Evolutionary conservation across 2,329 filamentous ascomycete species (phyloP).

Genomic region (Penicillium sp.): DNA sequence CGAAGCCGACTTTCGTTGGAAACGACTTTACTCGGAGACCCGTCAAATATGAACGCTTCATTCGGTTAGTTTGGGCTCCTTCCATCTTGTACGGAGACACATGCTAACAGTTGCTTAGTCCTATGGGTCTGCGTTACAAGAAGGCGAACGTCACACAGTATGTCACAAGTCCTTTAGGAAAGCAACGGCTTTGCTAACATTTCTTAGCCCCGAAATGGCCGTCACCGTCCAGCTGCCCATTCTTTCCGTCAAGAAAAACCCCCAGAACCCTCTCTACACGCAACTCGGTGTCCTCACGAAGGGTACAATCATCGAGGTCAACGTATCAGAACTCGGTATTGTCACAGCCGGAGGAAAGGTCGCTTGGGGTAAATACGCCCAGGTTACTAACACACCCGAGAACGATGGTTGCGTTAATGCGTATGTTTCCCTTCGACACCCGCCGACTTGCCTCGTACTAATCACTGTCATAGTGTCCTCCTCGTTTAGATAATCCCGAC

Average conservation of each 20-base stretch:
- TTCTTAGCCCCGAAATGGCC: constrained; percentile 67
- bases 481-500: constrained; percentile 22
- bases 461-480: constrained; percentile 18
- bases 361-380: constrained; percentile 86
- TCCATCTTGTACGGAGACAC: neutral
- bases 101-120: constrained; percentile 34
- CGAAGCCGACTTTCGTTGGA: constrained; percentile 87
- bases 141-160: constrained; percentile 70
- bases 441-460: neutral
- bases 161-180: constrained; percentile 24
- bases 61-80: constrained; percentile 47
- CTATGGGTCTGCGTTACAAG: constrained; percentile 80
- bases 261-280: constrained; percentile 87
- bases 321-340: constrained; percentile 87
- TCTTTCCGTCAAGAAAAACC: constrained; percentile 80
- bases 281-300: constrained; percentile 89
- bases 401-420: constrained; percentile 68
- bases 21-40: constrained; percentile 87
- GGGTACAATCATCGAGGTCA: constrained; percentile 86
- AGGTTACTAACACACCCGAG: constrained; percentile 62
- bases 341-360: constrained; percentile 92
- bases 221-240: constrained; percentile 89
- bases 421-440: constrained; percentile 35
- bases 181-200: constrained; percentile 17
- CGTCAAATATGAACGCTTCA: constrained; percentile 76